Conservation (phyloP, 2,329 filamentous ascomycete species). For the Dactylellina haptotyla region DNA sequence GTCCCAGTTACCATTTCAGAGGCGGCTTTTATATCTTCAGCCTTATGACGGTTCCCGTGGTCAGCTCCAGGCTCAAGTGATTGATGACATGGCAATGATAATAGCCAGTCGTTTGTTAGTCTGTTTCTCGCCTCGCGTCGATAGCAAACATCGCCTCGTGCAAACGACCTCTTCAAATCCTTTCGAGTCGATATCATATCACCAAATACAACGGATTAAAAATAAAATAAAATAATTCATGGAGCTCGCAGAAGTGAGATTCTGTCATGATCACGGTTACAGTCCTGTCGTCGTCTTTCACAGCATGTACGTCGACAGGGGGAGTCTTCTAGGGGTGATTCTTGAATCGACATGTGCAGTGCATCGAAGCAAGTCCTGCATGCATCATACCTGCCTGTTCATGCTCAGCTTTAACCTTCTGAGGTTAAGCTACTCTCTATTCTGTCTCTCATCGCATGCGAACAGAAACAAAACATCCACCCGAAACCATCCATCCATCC, state of each 20-base stretch:
- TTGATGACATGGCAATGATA: constrained; percentile 54
- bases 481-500: constrained; percentile 11
- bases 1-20: background rate
- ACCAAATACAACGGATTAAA: too few relatives aligned
- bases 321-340: background rate
- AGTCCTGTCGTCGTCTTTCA: too few relatives aligned
- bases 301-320: constrained; percentile 3
- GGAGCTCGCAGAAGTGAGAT: constrained; percentile 24
- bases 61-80: constrained; percentile 40
- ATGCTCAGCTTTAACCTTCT: background rate
- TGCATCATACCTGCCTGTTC: constrained; percentile 27
- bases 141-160: background rate
- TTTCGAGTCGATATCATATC: constrained; percentile 6
- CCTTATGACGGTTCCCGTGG: constrained; percentile 47
- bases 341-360: constrained; percentile 33
- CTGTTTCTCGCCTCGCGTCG: constrained; percentile 10
- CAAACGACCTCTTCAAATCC: background rate
- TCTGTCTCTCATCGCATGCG: constrained; percentile 26
- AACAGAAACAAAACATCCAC: constrained; percentile 4
- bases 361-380: constrained; percentile 43
- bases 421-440: constrained; percentile 4
- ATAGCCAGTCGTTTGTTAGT: constrained; percentile 46
- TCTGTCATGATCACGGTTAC: constrained; percentile 12
- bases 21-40: constrained; percentile 21
- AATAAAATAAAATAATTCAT: constrained; percentile 15